Percentiles rank a stretch among this genome's conserved stretches.
Evolutionary conservation across 2,329 filamentous ascomycete species (phyloP).

Genomic region (Trichoderma sp.): DNA sequence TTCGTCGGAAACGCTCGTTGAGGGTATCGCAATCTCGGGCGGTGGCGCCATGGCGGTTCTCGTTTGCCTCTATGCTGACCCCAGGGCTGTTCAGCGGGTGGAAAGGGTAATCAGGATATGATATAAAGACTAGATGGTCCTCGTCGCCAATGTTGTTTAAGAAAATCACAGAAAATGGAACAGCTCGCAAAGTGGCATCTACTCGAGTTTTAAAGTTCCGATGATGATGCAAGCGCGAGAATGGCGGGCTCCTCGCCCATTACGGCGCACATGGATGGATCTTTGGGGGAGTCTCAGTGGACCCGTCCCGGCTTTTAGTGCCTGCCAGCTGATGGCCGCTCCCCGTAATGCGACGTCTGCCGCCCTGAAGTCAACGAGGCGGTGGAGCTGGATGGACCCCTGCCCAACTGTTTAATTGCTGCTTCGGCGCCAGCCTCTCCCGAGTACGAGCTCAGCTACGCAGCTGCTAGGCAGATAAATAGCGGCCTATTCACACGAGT

Average conservation of each 20-base stretch:
- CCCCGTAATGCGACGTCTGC: slow-evolving; percentile 5
- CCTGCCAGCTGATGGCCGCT: slow-evolving; percentile 7
- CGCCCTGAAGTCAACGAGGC: not conserved
- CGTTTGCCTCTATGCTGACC: not conserved
- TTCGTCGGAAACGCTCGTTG: slow-evolving; percentile 60
- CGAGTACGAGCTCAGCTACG: slow-evolving; percentile 10
- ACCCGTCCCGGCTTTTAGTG: slow-evolving; percentile 16
- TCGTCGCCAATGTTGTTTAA: not conserved
- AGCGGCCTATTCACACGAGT: not conserved
- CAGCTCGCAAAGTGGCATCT: not conserved
- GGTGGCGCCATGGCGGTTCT: slow-evolving; percentile 58
- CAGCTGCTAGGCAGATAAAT: not conserved
- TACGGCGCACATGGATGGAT: not conserved
- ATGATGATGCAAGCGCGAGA: slow-evolving; percentile 21
- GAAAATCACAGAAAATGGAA: not conserved
- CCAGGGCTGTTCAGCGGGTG: not conserved
- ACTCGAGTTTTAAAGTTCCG: not conserved
- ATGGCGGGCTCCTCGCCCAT: not conserved
- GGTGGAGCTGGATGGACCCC: slow-evolving; percentile 6
- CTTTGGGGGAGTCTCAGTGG: slow-evolving; percentile 22
- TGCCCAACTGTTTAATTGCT: slow-evolving; percentile 5
- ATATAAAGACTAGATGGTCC: not conserved
- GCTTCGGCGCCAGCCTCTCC: not conserved
- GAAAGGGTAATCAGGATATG: not conserved
- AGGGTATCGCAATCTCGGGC: slow-evolving; percentile 67